These are phyloP conservation scores for Boletales sp. DNA, from an alignment of 768 basidiomycete genomes.

Conservation along the genomic window DNA sequence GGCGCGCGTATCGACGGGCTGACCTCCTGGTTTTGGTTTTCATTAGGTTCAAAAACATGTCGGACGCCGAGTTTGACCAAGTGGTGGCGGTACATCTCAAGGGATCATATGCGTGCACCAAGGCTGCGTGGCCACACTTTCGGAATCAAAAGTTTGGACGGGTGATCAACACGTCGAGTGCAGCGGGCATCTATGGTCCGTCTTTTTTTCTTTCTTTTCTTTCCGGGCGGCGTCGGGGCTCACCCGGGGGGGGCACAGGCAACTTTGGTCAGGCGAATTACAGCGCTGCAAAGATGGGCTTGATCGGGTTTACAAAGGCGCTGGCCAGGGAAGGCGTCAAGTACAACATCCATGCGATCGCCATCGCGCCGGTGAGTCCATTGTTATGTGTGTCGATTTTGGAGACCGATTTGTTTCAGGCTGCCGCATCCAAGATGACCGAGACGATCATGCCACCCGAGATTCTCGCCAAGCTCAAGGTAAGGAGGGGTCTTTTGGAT, in stretches of 20 bases:
- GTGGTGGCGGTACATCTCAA: slow-evolving; percentile 89
- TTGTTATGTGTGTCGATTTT: neutral
- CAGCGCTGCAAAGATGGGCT: slow-evolving; percentile 96
- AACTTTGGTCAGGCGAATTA: slow-evolving; percentile 99
- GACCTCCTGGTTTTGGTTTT: too few species aligned
- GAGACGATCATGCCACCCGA: slow-evolving; percentile 94
- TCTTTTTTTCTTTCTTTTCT: neutral
- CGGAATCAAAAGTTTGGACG: slow-evolving; percentile 93
- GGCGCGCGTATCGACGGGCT: too few species aligned
- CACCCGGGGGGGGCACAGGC: slow-evolving; percentile 40
- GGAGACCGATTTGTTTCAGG: slow-evolving; percentile 37
- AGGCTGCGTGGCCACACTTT: slow-evolving; percentile 95
- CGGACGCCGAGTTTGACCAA: slow-evolving; percentile 91
- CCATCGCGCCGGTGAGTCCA: slow-evolving; percentile 79
- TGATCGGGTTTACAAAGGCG: slow-evolving; percentile 89
- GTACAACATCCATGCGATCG: slow-evolving; percentile 81
- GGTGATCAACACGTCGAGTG: slow-evolving; percentile 91
- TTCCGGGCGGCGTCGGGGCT: neutral
- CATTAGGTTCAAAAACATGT: slow-evolving; percentile 91
- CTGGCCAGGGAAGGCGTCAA: slow-evolving; percentile 90
- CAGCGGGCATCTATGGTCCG: slow-evolving; percentile 88
- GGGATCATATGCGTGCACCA: slow-evolving; percentile 88
- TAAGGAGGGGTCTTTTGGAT: slow-evolving; percentile 21
- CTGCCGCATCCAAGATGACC: slow-evolving; percentile 96
- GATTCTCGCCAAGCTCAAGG: slow-evolving; percentile 83